A percentile compares a stretch with the other conserved stretches of the same genome.
phyloP scores from a whole-genome alignment of 116 monocot genomes.

The Papilionanthe hybrid region DNA sequence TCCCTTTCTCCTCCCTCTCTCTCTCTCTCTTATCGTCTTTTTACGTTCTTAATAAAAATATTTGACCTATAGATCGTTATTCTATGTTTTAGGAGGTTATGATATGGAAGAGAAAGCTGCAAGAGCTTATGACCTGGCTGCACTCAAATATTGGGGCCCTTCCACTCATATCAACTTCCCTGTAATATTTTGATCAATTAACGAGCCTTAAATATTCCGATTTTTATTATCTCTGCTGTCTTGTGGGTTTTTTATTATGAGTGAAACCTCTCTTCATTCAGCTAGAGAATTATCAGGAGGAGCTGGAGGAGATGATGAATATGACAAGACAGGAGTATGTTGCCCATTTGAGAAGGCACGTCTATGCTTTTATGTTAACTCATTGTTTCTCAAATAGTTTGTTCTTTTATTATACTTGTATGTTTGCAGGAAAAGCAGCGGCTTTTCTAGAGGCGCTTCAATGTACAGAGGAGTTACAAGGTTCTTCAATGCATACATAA shows the following conservation, averaged over 20 bases:
- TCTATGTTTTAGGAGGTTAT: conserved; percentile 62
- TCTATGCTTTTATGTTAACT: neutral
- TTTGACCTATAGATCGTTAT: neutral
- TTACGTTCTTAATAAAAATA: neutral
- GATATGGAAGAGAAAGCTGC: conserved; percentile 99
- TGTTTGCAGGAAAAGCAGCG: conserved; percentile 25
- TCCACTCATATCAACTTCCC: conserved; percentile 95
- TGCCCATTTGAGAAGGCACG: conserved; percentile 37
- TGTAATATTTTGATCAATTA: conserved; percentile 26
- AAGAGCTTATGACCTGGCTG: conserved; percentile 94
- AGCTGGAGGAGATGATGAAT: conserved; percentile 43
- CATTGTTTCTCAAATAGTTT: too few species aligned
- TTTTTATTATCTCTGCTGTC: neutral
- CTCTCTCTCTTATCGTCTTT: neutral
- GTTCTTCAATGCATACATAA: neutral
- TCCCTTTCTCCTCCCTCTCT: too few species aligned
- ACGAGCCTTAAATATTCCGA: neutral
- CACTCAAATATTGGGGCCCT: conserved; percentile 94
- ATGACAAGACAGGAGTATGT: conserved; percentile 51
- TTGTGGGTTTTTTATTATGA: neutral
- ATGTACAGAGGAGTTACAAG: conserved; percentile 38
- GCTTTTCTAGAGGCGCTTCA: conserved; percentile 38
- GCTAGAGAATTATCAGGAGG: conserved; percentile 26
- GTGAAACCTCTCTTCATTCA: neutral
- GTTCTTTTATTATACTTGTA: neutral